Evolutionary conservation across 192 early-diverging fungal species (phyloP).

Genomic region (Backusella macrospora): DNA sequence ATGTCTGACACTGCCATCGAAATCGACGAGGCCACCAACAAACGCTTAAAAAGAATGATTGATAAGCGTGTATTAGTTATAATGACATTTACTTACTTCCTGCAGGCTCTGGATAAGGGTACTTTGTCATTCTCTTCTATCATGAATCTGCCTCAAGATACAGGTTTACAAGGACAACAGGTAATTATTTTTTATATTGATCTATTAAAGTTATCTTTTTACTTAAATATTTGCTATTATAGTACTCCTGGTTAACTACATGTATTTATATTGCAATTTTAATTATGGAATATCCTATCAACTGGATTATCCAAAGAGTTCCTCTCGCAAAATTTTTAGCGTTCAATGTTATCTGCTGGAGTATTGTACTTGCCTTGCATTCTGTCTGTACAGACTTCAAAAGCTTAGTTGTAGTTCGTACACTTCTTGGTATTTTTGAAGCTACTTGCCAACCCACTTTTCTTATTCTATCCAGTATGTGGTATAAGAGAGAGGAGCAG

Average conservation of each 20-base stretch:
- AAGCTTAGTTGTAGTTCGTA: conserved; percentile 21
- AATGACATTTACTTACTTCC: conserved; percentile 26
- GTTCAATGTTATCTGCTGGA: conserved; percentile 23
- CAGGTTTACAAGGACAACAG: conserved; percentile 20
- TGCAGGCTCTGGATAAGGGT: conserved; percentile 31
- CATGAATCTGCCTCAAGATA: conserved; percentile 23
- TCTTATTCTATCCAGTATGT: conserved; percentile 20
- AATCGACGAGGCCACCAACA: conserved; percentile 26
- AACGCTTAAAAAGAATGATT: conserved; percentile 21
- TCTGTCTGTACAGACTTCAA: conserved; percentile 22
- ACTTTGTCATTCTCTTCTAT: conserved; percentile 28
- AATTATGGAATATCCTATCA: conserved; percentile 27
- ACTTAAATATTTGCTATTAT: not conserved
- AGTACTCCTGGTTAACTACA: conserved; percentile 29
- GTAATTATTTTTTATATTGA: not conserved
- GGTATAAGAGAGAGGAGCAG: conserved; percentile 28
- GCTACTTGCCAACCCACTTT: conserved; percentile 24
- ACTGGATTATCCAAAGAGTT: conserved; percentile 20
- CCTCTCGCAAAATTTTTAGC: conserved; percentile 29
- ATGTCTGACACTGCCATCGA: conserved; percentile 2
- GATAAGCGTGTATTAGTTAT: conserved; percentile 20
- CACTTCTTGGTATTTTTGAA: conserved; percentile 34
- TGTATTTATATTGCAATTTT: conserved; percentile 32
- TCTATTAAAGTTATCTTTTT: not conserved
- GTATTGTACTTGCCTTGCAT: conserved; percentile 25